Conservation (phyloP, 1,139 yeast species). For the Geotrichum histeridarum region DNA sequence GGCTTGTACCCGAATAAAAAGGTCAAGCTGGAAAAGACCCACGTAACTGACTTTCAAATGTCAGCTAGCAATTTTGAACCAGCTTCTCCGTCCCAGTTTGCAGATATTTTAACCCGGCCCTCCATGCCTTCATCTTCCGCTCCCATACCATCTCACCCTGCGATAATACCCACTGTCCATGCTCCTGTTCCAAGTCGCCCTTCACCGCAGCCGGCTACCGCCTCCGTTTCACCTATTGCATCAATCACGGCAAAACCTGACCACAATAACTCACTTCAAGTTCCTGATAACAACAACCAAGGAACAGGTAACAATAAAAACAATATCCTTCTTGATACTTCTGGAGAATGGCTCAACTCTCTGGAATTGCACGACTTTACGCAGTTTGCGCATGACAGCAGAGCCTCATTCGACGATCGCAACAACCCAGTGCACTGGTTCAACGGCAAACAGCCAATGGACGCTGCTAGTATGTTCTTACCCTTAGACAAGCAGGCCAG, state of each 20-base stretch:
- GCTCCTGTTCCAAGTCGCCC: neutral
- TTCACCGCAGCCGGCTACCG: neutral
- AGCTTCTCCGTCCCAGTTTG: conserved; percentile 14
- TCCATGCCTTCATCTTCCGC: neutral
- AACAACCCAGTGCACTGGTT: conserved; percentile 9
- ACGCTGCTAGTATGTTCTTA: neutral
- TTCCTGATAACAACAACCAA: neutral
- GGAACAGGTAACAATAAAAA: neutral
- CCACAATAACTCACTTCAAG: neutral
- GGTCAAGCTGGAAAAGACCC: conserved; percentile 1
- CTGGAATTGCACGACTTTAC: conserved; percentile 16
- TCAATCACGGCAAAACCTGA: neutral
- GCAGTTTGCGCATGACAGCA: conserved; percentile 8
- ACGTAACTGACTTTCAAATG: neutral
- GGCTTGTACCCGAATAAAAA: neutral
- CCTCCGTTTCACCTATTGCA: neutral
- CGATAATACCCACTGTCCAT: neutral
- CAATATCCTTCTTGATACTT: conserved; percentile 14
- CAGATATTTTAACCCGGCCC: conserved; percentile 14
- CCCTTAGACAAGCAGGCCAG: neutral
- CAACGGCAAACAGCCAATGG: neutral
- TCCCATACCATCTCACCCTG: neutral
- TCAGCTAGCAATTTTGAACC: neutral
- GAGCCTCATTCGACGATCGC: neutral
- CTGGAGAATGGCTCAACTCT: conserved; percentile 20